Conservation (phyloP, 2,329 filamentous ascomycete genomes). For the Leptographium flavum region DNA sequence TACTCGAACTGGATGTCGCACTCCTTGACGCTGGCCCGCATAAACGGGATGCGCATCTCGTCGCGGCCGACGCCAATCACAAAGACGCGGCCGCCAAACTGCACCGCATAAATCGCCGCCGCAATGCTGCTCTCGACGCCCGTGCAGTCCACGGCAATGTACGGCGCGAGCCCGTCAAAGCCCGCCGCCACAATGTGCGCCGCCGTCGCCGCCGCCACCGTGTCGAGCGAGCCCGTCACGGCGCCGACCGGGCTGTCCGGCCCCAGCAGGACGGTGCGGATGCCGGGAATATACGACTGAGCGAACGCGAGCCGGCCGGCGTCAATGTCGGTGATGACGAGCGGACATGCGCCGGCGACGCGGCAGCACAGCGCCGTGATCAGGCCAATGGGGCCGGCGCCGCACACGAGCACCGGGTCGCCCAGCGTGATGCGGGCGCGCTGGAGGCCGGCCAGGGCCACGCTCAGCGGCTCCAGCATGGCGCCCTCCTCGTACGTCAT, state of each 20-base stretch:
- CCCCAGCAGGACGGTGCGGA: constrained; percentile 67
- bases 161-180: constrained; percentile 68
- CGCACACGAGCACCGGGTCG: constrained; percentile 78
- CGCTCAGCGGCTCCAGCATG: constrained; percentile 77
- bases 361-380: constrained; percentile 73
- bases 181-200: constrained; percentile 48
- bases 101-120: constrained; percentile 74
- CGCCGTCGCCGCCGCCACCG: constrained; percentile 56
- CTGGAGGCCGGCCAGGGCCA: constrained; percentile 79
- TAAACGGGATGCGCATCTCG: constrained; percentile 91
- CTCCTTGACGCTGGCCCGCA: constrained; percentile 79
- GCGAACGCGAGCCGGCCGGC: constrained; percentile 74
- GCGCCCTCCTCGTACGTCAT: constrained; percentile 89
- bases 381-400: constrained; percentile 85
- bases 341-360: constrained; percentile 77
- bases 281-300: constrained; percentile 64
- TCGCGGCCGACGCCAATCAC: constrained; percentile 92
- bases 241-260: constrained; percentile 1
- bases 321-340: constrained; percentile 92
- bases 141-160: constrained; percentile 80
- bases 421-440: constrained; percentile 68
- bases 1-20: constrained; percentile 96
- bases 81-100: constrained; percentile 95
- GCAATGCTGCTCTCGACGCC: constrained; percentile 83
- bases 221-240: constrained; percentile 20